A percentile compares a stretch with the other conserved stretches of the same genome.
These are phyloP conservation scores for Radiomyces spectabilis DNA, from an alignment of 192 early-diverging fungal genomes.

Conservation along the genomic window DNA sequence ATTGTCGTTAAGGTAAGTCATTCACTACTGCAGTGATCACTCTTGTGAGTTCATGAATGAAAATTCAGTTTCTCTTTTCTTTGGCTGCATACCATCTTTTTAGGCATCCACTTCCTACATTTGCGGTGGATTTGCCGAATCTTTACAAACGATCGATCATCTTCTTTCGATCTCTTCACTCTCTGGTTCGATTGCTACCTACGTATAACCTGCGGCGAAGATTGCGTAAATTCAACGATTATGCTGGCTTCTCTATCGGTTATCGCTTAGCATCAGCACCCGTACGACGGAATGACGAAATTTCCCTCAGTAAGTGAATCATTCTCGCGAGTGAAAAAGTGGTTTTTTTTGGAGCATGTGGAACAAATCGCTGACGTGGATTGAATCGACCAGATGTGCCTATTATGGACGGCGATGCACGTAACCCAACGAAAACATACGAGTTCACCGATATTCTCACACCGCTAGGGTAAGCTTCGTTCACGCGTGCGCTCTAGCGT, in stretches of 20 bases:
- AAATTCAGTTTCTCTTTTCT: background rate
- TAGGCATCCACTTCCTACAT: slow-evolving; percentile 42
- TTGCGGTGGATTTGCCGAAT: slow-evolving; percentile 67
- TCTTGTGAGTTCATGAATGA: no score
- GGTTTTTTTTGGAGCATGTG: background rate
- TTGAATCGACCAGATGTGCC: slow-evolving; percentile 41
- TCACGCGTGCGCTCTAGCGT: no score
- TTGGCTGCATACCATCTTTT: no score
- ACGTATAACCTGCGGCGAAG: slow-evolving; percentile 50
- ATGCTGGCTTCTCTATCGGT: slow-evolving; percentile 44
- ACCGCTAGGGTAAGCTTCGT: slow-evolving; percentile 63
- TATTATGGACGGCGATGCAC: slow-evolving; percentile 50
- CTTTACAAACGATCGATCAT: slow-evolving; percentile 90
- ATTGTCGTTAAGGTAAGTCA: slow-evolving; percentile 60
- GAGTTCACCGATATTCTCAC: slow-evolving; percentile 64
- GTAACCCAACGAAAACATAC: slow-evolving; percentile 44
- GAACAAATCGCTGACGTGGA: background rate
- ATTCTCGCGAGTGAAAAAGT: no score
- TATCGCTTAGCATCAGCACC: slow-evolving; percentile 56
- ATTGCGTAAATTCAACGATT: slow-evolving; percentile 36
- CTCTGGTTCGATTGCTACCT: slow-evolving; percentile 73
- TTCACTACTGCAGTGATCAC: background rate
- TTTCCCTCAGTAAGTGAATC: slow-evolving; percentile 70
- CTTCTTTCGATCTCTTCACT: slow-evolving; percentile 82
- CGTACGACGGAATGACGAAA: slow-evolving; percentile 46